Conservation (phyloP, 2,329 filamentous ascomycete genomes). For the Colletotrichum viniferum region DNA sequence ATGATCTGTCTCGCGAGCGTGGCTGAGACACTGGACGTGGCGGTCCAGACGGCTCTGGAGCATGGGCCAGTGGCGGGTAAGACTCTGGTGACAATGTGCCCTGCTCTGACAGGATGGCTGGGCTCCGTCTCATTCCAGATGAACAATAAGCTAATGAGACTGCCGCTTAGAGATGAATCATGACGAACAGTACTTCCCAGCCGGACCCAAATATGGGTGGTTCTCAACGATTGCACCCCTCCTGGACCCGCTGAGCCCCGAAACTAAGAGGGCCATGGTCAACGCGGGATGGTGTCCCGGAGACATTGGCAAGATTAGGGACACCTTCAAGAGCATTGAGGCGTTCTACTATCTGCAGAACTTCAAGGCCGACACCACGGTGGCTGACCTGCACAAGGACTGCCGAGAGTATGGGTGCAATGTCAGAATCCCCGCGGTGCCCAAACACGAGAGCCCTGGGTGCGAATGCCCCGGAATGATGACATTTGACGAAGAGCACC, state of each 20-base stretch:
- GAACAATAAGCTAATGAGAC: neutral
- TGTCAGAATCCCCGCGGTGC: neutral
- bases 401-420: neutral
- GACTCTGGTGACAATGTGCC: neutral
- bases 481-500: neutral
- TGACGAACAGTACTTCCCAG: neutral
- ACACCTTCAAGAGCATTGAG: neutral
- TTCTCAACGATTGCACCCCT: neutral
- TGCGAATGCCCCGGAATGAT: neutral
- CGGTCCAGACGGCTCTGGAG: neutral
- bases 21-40: slow-evolving; percentile 2
- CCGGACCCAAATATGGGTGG: neutral
- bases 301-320: neutral
- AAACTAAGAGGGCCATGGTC: neutral
- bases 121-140: neutral
- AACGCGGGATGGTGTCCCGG: neutral
- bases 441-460: neutral
- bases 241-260: neutral
- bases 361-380: neutral
- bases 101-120: neutral
- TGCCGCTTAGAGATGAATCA: neutral
- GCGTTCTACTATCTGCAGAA: neutral
- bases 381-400: neutral
- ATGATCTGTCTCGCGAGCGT: neutral
- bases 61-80: neutral